Conservation (phyloP, 306 rosid species). For the Cyamopsis tetragonoloba region DNA sequence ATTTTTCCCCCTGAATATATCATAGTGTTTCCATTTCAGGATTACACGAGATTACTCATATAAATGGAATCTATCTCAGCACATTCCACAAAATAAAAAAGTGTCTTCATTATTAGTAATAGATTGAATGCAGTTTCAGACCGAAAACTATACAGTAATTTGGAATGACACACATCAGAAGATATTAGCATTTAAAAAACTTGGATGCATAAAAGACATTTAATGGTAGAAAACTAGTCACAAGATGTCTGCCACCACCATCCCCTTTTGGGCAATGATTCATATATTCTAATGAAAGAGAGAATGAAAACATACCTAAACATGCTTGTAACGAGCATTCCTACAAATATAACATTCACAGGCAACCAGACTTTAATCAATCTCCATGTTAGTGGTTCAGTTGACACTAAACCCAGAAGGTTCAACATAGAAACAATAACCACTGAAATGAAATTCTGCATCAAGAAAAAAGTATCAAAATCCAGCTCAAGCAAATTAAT, state of each 20-base stretch:
- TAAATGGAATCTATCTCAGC: neutral
- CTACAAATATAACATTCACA: slow-evolving; percentile 86
- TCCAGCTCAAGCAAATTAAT: slow-evolving; percentile 13
- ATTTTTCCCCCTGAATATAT: slow-evolving; percentile 1
- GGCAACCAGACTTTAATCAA: slow-evolving; percentile 94
- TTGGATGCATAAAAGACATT: neutral
- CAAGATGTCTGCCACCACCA: neutral
- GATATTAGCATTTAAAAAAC: neutral
- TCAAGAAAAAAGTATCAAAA: slow-evolving; percentile 24
- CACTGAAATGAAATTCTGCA: slow-evolving; percentile 93
- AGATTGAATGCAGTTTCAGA: neutral
- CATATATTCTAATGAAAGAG: neutral
- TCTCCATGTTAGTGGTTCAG: slow-evolving; percentile 90
- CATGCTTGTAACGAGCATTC: slow-evolving; percentile 98
- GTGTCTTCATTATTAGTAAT: neutral
- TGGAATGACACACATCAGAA: neutral
- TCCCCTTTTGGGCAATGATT: neutral
- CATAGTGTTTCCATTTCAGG: slow-evolving; percentile 10
- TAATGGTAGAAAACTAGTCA: slow-evolving; percentile 12
- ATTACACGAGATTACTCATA: neutral
- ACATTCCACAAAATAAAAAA: neutral
- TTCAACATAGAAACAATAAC: slow-evolving; percentile 62
- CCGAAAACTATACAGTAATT: neutral
- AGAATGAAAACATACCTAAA: slow-evolving; percentile 60
- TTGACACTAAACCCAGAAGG: slow-evolving; percentile 70